Evolutionary conservation across 495 filamentous ascomycete species (phyloP).

Genomic region (Tuber umbilicatum): DNA sequence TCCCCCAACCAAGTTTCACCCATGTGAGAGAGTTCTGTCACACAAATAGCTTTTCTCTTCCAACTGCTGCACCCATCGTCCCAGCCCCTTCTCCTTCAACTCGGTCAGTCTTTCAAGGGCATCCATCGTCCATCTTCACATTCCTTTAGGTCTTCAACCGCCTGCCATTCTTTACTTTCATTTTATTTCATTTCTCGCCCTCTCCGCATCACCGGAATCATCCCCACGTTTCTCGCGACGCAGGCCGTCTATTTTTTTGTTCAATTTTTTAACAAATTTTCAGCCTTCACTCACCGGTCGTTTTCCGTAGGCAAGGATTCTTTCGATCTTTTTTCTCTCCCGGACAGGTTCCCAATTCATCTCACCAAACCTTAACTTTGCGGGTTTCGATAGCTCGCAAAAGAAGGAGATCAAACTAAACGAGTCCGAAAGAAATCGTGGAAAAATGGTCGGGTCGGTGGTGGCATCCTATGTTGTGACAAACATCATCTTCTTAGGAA

Average conservation of each 20-base stretch:
- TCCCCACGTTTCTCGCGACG: slow-evolving; percentile 47
- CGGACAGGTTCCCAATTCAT: neutral
- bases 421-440: neutral
- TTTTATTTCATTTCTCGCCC: slow-evolving; percentile 37
- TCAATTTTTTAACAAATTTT: slow-evolving; percentile 25
- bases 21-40: slow-evolving; percentile 17
- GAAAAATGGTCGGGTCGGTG: slow-evolving; percentile 54
- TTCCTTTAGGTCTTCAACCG: slow-evolving; percentile 13
- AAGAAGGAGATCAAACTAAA: neutral
- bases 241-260: slow-evolving; percentile 44
- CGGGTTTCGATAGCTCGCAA: neutral
- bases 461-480: slow-evolving; percentile 52
- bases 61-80: slow-evolving; percentile 23
- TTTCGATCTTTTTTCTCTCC: neutral
- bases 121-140: slow-evolving; percentile 17
- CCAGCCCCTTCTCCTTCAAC: slow-evolving; percentile 37
- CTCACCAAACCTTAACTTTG: neutral
- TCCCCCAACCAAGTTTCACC: slow-evolving; percentile 3
- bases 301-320: slow-evolving; percentile 21
- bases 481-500: slow-evolving; percentile 57
- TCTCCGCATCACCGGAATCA: slow-evolving; percentile 42
- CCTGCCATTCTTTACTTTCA: slow-evolving; percentile 46
- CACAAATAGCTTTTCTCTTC: slow-evolving; percentile 15
- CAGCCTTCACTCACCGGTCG: slow-evolving; percentile 46
- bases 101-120: slow-evolving; percentile 28